Evolutionary conservation across 192 early-diverging fungal species (phyloP).

Genomic region (Coemansia pectinata): DNA sequence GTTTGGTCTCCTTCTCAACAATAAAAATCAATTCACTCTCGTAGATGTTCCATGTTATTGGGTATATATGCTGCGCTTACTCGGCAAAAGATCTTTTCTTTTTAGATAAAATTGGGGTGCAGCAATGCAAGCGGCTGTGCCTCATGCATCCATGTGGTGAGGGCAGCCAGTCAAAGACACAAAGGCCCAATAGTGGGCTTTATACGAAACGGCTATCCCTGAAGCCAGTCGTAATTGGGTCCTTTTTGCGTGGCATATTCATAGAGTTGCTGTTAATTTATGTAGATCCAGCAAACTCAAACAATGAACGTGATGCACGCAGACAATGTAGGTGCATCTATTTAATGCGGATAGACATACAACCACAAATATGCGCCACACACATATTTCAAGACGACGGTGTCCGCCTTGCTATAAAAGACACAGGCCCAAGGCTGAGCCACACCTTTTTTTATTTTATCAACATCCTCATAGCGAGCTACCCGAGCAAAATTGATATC

Average conservation of each 20-base stretch:
- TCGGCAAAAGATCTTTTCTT: background rate
- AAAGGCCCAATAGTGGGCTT: slow-evolving; percentile 6
- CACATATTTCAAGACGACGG: background rate
- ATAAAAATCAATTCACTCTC: background rate
- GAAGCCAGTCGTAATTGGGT: background rate
- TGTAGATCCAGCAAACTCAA: background rate
- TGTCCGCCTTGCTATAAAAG: background rate
- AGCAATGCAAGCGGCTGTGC: background rate
- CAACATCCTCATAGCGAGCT: background rate
- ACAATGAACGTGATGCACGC: background rate
- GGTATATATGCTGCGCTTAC: background rate
- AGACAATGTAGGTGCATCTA: slow-evolving; percentile 8
- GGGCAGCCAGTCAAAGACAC: background rate
- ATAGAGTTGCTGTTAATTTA: slow-evolving; percentile 7
- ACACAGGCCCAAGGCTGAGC: background rate
- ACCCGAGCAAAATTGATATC: background rate
- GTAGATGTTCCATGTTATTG: background rate
- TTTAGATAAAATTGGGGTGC: background rate
- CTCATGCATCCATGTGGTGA: background rate
- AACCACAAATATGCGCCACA: background rate
- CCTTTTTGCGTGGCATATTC: background rate
- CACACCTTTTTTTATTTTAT: background rate
- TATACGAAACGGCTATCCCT: background rate
- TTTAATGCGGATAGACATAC: background rate
- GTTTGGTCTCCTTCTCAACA: too few species aligned